Evolutionary conservation across 1,139 yeast genomes (phyloP), one percentile per base, ranked within the genome.

Genomic region (Meyerozyma smithsonii): DNA sequence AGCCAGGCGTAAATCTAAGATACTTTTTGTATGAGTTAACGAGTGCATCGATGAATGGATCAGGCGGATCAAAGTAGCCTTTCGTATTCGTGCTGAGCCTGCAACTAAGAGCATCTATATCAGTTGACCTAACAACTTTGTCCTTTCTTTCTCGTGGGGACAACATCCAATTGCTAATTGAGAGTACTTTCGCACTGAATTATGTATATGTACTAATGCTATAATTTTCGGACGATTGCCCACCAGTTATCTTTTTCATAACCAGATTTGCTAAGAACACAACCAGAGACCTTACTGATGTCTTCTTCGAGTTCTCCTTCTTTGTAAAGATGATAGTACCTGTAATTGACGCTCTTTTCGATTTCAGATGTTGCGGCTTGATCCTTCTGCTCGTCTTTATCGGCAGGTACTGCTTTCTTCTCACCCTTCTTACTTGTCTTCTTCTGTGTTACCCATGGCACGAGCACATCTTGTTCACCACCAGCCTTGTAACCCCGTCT

Each of bases 241-340:
- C 96, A 92, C 97, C 98, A 92, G 56, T 92, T 92, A 56, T 94
- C 98, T 52, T 76, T 77, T 56, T 92, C 97, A 55, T 90, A 94
- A 1, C 99, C 99, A 38, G 76, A 67, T 24, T 76, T 79, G 0
- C 84, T 69, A 1, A 90, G 67, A 3, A 46, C 50, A 38, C 70
- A 64, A 1, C 82, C 88, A 1, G 94, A 94, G 0, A 96, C 95
- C 17, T 55, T 55, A 17, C 52, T 56, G 12, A 87, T 84, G 54
- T 89, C 87, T 4, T 72, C 75, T 36, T 74, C 83, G 35, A 92
- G 67, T 56, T 92, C 98, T 1, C 96, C 97, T 47, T 84, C 62
- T 43, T 72, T 76, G 58, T 92, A 92, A 36, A 92, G 64, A 59
- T 92, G 98, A 54, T 92, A 92, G 57, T 83, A 92, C 48, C 98